Evolutionary conservation across 495 filamentous ascomycete genomes (phyloP), one percentile per base, ranked within the genome.

Genomic region (Podospora pseudoanserina): DNA sequence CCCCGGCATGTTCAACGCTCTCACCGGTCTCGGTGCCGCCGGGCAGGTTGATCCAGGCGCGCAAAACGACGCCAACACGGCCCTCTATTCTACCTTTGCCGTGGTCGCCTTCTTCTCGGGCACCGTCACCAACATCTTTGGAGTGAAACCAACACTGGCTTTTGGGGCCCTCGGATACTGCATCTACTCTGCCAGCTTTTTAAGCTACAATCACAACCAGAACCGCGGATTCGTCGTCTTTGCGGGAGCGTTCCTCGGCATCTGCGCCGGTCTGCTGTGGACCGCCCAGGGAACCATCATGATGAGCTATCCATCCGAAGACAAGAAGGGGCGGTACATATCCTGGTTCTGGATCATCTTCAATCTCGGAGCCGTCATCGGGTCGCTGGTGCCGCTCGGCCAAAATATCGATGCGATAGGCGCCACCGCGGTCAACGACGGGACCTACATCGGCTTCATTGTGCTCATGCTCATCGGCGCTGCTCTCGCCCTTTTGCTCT

Each of bases 261-360:
- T 92, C 60, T 97, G 92, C 79, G 93, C 91, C 30, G 93, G 91
- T 74, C 78, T 97, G 53, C 83, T 97, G 34, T 97, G 93, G 94
- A 92, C 89, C 67, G 94, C 92, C 0, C 94, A 97, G 79, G 94
- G 94, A 67, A 91, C 92, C 26, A 91, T 97, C 75, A 97, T 97
- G 94, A 94, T 97, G 89, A 88, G 90, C 66, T 97, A 97, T 77
- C 94, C 94, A 0, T 81, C 85, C 57, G 94, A 97, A 74, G 79
- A 85, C 19, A 82, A 87, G 60, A 97, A 97, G 81, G 94, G 94
- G 55, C 87, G 90, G 57, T 97, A 91, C 75, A 97, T 97, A 74
- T 90, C 91, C 55, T 86, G 88, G 77, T 97, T 97, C 79, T 97
- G 94, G 94, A 87, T 91, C 65, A 97, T 97, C 72, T 98, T 97